Evolutionary conservation across 768 basidiomycete species (phyloP).

Genomic region (Calocera viscosa): DNA sequence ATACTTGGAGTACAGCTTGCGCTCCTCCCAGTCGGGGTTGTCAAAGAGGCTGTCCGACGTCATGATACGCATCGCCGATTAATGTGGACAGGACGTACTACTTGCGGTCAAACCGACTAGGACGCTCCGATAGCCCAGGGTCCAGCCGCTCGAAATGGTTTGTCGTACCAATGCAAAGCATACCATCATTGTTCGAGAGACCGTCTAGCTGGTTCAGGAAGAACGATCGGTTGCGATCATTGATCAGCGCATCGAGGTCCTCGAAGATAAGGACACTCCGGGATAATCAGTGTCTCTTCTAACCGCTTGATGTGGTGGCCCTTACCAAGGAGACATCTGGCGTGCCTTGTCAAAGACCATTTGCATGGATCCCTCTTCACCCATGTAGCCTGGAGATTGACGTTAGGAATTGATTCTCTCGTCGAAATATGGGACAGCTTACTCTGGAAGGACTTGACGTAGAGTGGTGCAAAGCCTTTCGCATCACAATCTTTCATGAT

Average conservation of each 20-base stretch:
- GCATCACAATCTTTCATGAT: constrained; percentile 54
- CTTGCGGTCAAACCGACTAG: constrained; percentile 77
- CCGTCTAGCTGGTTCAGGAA: constrained; percentile 78
- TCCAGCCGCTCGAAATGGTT: constrained; percentile 77
- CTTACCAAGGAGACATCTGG: constrained; percentile 26
- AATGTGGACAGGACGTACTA: constrained; percentile 40
- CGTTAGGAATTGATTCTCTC: neutral
- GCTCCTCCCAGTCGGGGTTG: constrained; percentile 52
- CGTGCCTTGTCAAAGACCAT: constrained; percentile 63
- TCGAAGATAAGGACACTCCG: constrained; percentile 38
- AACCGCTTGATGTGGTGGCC: neutral
- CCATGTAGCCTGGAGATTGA: constrained; percentile 36
- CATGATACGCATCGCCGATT: neutral
- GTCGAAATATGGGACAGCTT: constrained; percentile 18
- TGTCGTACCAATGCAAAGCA: constrained; percentile 67
- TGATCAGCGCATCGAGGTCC: constrained; percentile 69
- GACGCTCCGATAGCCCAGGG: constrained; percentile 59
- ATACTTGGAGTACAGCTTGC: constrained; percentile 55
- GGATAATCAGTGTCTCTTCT: neutral
- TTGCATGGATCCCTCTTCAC: constrained; percentile 57
- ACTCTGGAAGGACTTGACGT: constrained; percentile 73
- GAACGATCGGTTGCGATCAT: constrained; percentile 64
- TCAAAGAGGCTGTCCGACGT: constrained; percentile 46
- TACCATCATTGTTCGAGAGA: constrained; percentile 62
- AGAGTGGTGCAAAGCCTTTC: constrained; percentile 45